A percentile compares a stretch with the other conserved stretches of the same genome.
Evolutionary conservation across 2,329 filamentous ascomycete genomes (phyloP).

Genomic region (Exophiala spinifera): DNA sequence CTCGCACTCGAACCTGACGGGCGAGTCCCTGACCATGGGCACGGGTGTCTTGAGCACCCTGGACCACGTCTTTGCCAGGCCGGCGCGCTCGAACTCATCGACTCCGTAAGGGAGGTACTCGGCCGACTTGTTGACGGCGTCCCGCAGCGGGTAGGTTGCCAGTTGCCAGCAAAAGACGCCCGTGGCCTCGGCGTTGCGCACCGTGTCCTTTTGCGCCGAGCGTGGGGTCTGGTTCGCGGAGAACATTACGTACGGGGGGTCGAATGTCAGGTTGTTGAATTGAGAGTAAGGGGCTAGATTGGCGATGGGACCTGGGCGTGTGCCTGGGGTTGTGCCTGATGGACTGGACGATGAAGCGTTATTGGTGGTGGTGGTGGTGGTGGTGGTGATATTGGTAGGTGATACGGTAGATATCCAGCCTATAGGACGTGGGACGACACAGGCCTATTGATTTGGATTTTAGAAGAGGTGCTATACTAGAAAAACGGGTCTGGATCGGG

Average conservation of each 20-base stretch:
- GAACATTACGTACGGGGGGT: slow-evolving; percentile 63
- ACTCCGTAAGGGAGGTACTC: slow-evolving; percentile 49
- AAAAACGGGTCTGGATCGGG: no score
- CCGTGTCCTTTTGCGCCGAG: slow-evolving; percentile 53
- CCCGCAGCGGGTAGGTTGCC: slow-evolving; percentile 55
- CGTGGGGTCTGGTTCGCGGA: slow-evolving; percentile 53
- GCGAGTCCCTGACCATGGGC: slow-evolving; percentile 53
- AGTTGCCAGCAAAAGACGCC: slow-evolving; percentile 60
- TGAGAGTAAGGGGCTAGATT: slow-evolving; percentile 62
- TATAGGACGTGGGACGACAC: slow-evolving; percentile 60
- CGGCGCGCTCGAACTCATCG: slow-evolving; percentile 55
- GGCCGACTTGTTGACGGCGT: slow-evolving; percentile 55
- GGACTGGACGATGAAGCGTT: background rate
- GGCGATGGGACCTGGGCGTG: slow-evolving; percentile 32
- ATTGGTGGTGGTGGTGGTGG: background rate
- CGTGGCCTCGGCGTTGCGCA: slow-evolving; percentile 55
- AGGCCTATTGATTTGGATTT: no score
- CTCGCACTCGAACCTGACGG: slow-evolving; percentile 58
- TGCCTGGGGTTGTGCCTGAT: background rate
- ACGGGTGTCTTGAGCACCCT: slow-evolving; percentile 37
- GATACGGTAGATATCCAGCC: slow-evolving; percentile 58
- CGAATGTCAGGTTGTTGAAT: slow-evolving; percentile 63
- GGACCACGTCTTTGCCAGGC: slow-evolving; percentile 49
- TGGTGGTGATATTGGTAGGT: slow-evolving; percentile 4
- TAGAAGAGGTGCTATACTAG: no score